These are phyloP conservation scores for Ustilago trichophora DNA, from an alignment of 1,284 basidiomycete genomes.

Conservation along the genomic window DNA sequence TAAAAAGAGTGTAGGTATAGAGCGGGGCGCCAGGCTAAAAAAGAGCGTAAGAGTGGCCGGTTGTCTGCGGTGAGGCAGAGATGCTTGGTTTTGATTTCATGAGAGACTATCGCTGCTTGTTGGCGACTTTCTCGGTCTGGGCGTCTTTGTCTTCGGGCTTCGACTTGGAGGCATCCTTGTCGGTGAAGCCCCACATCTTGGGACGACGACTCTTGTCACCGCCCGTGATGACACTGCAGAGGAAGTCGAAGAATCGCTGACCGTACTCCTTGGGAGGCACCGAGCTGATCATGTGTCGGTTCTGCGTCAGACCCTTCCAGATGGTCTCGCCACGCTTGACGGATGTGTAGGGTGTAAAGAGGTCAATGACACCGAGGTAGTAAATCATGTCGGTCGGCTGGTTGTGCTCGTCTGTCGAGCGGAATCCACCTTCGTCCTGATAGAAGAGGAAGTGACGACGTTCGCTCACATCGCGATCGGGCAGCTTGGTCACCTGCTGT, in stretches of 20 bases:
- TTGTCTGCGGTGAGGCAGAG: no score
- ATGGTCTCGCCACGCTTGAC: constrained; percentile 86
- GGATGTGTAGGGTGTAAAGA: constrained; percentile 79
- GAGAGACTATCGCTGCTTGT: no score
- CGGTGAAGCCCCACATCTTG: constrained; percentile 47
- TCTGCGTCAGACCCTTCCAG: constrained; percentile 82
- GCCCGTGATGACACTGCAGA: constrained; percentile 48
- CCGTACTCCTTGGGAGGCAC: constrained; percentile 62
- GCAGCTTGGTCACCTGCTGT: constrained; percentile 74
- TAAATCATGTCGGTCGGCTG: constrained; percentile 81
- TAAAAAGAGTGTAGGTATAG: no score
- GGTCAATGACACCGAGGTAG: constrained; percentile 72
- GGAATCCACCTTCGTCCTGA: constrained; percentile 92
- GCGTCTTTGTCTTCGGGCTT: constrained; percentile 6
- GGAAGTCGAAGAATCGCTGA: constrained; percentile 58
- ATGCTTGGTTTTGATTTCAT: no score
- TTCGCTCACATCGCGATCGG: constrained; percentile 75
- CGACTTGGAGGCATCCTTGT: constrained; percentile 10
- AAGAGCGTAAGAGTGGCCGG: no score
- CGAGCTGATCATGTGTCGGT: constrained; percentile 56
- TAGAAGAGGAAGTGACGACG: constrained; percentile 90
- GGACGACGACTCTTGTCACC: constrained; percentile 49
- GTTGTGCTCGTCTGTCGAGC: constrained; percentile 87
- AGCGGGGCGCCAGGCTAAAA: no score
- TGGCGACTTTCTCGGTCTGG: constrained; percentile 1